Percentiles rank a stretch among this genome's conserved stretches.
phyloP scores from a whole-genome alignment of 371 early-diverging fungal genomes.

The Syncephalastrum monosporum region DNA sequence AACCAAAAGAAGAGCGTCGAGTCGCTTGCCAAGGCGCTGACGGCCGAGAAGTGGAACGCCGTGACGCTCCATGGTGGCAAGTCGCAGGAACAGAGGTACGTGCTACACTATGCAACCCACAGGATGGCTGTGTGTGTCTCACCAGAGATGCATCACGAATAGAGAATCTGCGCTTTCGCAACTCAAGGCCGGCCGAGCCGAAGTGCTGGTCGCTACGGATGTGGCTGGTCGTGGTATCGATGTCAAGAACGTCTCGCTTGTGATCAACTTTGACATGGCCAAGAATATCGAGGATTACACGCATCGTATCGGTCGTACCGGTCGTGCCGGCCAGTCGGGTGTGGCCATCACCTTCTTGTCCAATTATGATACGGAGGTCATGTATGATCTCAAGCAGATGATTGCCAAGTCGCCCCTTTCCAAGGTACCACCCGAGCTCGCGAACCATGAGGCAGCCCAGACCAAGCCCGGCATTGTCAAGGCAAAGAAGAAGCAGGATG shows the following conservation, averaged over 20 bases:
- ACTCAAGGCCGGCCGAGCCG: conserved; percentile 74
- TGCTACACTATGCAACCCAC: not conserved
- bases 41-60: conserved; percentile 68
- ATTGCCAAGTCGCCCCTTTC: conserved; percentile 79
- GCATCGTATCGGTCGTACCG: conserved; percentile 98
- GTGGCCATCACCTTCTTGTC: conserved; percentile 91
- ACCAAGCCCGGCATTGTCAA: conserved; percentile 60
- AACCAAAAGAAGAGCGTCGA: conserved; percentile 92
- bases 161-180: conserved; percentile 71
- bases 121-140: not conserved
- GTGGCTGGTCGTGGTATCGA: conserved; percentile 99
- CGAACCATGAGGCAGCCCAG: conserved; percentile 84
- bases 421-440: conserved; percentile 83
- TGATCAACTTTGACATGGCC: conserved; percentile 98
- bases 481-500: conserved; percentile 60
- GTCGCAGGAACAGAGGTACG: conserved; percentile 88
- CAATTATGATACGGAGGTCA: conserved; percentile 82
- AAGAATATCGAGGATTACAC: conserved; percentile 97
- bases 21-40: conserved; percentile 69
- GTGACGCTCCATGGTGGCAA: conserved; percentile 94
- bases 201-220: conserved; percentile 92
- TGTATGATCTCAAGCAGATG: conserved; percentile 89
- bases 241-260: conserved; percentile 94
- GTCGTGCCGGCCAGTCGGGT: conserved; percentile 96
- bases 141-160: not conserved